Evolutionary conservation across 306 rosid species (phyloP).

Genomic region (Myrica gale): DNA sequence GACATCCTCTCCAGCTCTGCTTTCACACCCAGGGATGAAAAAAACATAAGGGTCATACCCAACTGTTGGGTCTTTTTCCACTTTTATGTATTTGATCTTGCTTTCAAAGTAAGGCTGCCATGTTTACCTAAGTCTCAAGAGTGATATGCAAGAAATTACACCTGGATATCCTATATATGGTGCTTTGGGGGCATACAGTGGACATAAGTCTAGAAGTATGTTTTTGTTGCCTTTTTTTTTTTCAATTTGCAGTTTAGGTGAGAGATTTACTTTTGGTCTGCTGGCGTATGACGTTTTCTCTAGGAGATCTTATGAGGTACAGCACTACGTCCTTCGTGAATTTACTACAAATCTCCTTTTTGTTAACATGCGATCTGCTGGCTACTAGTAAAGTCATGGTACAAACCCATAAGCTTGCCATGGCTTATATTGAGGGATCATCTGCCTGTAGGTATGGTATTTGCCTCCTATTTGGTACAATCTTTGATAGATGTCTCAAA

Average conservation of each 20-base stretch:
- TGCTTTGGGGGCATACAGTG: slow-evolving; percentile 13
- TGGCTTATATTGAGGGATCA: neutral
- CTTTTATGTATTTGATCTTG: slow-evolving; percentile 39
- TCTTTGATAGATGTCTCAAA: slow-evolving; percentile 15
- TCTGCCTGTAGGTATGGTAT: neutral
- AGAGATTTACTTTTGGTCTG: slow-evolving; percentile 50
- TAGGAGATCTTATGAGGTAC: slow-evolving; percentile 55
- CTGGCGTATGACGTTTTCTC: slow-evolving; percentile 53
- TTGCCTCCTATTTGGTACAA: slow-evolving; percentile 22
- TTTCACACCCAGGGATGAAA: slow-evolving; percentile 27
- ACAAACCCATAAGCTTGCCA: neutral
- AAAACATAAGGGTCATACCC: slow-evolving; percentile 23
- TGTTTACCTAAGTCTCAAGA: slow-evolving; percentile 23
- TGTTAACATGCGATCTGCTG: neutral
- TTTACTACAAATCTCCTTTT: slow-evolving; percentile 24
- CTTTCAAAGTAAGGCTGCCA: slow-evolving; percentile 56
- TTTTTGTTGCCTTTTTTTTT: neutral
- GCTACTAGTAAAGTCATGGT: neutral
- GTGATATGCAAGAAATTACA: slow-evolving; percentile 29
- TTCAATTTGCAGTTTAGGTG: slow-evolving; percentile 33
- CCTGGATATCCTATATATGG: slow-evolving; percentile 30
- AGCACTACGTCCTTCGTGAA: slow-evolving; percentile 49
- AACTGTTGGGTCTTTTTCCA: slow-evolving; percentile 26
- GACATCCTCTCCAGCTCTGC: slow-evolving; percentile 43
- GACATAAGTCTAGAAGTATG: slow-evolving; percentile 3